A percentile compares a stretch with the other conserved stretches of the same genome.
Evolutionary conservation across 352 stramenopile genomes (phyloP).

Genomic region (Lagenidium sp.): DNA sequence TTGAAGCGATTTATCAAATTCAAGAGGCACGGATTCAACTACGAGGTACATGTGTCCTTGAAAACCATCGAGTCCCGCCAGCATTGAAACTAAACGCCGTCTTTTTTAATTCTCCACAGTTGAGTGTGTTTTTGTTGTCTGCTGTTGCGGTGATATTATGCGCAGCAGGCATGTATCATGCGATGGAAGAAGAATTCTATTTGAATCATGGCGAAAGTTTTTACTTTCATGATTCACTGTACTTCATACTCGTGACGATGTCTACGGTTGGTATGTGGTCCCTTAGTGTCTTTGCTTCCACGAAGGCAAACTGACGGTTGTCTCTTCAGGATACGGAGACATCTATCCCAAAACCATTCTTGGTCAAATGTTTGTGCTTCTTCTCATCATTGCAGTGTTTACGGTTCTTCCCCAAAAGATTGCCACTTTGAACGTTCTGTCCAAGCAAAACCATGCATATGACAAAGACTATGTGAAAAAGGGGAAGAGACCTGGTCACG

Average conservation of each 20-base stretch:
- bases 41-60: conserved; percentile 33
- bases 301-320: neutral
- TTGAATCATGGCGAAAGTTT: conserved; percentile 20
- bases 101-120: conserved; percentile 14
- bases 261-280: conserved; percentile 64
- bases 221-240: conserved; percentile 54
- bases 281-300: too few relatives aligned
- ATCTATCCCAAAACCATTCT: conserved; percentile 37
- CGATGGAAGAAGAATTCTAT: conserved; percentile 41
- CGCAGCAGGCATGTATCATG: conserved; percentile 55
- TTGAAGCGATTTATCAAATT: conserved; percentile 48
- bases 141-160: conserved; percentile 51
- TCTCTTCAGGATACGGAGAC: conserved; percentile 46
- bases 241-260: conserved; percentile 67
- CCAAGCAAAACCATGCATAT: conserved; percentile 45
- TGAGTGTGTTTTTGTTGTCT: conserved; percentile 60
- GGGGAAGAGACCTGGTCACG: conserved; percentile 37
- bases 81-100: neutral
- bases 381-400: conserved; percentile 59
- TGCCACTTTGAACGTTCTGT: conserved; percentile 47
- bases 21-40: conserved; percentile 64
- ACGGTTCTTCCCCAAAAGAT: conserved; percentile 52
- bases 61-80: neutral
- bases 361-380: conserved; percentile 59
- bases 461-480: conserved; percentile 38